Conservation (phyloP, 2,329 filamentous ascomycete genomes). For the Colletotrichum sp. region DNA sequence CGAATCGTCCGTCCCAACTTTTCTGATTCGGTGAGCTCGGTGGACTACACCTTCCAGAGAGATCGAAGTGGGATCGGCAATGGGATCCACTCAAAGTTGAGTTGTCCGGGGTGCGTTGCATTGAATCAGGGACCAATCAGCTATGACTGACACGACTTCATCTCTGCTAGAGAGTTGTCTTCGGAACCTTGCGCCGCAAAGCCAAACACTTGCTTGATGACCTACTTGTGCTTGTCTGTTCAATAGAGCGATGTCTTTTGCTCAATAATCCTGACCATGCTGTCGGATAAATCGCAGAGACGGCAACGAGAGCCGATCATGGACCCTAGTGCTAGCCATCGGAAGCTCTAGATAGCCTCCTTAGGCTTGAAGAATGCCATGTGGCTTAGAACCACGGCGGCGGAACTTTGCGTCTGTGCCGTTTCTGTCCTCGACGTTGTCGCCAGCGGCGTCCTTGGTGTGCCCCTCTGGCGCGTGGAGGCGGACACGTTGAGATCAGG, state of each 20-base stretch:
- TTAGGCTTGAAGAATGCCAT: background rate
- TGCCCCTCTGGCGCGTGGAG: background rate
- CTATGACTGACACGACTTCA: background rate
- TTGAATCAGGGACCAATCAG: conserved; percentile 1
- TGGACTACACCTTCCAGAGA: background rate
- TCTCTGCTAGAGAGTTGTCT: background rate
- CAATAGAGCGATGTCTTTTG: background rate
- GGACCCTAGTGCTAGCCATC: background rate
- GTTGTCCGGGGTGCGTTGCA: conserved; percentile 1
- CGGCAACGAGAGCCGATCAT: background rate
- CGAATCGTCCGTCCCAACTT: background rate
- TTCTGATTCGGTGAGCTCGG: background rate
- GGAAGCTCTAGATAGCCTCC: background rate
- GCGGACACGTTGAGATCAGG: background rate
- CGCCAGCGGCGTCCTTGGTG: background rate
- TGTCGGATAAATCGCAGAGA: background rate
- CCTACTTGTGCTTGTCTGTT: background rate
- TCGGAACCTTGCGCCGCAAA: background rate
- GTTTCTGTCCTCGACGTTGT: background rate
- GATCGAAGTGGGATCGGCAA: background rate
- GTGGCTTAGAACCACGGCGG: background rate
- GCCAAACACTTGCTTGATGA: background rate
- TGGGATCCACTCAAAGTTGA: background rate
- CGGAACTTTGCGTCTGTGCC: background rate
- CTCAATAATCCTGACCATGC: background rate